Conservation (phyloP, 1,284 basidiomycete species). For the Rhodotorula glutinis region DNA sequence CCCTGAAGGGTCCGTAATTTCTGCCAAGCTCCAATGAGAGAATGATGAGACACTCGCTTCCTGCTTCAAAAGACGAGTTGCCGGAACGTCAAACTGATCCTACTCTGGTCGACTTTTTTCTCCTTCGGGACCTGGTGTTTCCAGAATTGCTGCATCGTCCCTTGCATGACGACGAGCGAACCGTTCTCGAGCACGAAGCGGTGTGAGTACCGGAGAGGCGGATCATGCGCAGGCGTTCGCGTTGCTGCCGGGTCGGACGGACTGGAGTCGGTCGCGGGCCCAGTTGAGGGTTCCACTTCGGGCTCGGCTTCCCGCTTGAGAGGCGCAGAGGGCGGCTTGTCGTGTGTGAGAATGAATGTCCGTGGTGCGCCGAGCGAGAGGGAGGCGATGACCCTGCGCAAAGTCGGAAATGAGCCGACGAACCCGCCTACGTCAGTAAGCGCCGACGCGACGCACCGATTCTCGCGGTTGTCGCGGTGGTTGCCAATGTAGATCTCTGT, state of each 20-base stretch:
- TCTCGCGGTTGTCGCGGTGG: slow-evolving; percentile 51
- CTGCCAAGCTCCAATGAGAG: too few species aligned
- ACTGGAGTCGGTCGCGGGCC: not conserved
- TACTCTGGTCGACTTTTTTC: slow-evolving; percentile 47
- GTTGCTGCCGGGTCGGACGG: not conserved
- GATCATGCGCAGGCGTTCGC: slow-evolving; percentile 20
- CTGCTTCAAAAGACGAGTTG: slow-evolving; percentile 45
- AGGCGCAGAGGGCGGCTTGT: slow-evolving; percentile 38
- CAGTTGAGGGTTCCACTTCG: not conserved
- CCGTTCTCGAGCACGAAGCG: slow-evolving; percentile 49
- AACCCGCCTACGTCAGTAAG: too few species aligned
- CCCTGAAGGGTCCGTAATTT: too few species aligned
- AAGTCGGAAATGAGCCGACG: not conserved
- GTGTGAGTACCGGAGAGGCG: slow-evolving; percentile 3
- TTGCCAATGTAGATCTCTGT: slow-evolving; percentile 44
- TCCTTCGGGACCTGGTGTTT: slow-evolving; percentile 56
- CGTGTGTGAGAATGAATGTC: slow-evolving; percentile 54
- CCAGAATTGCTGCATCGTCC: slow-evolving; percentile 55
- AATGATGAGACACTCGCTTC: too few species aligned
- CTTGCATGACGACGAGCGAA: slow-evolving; percentile 57
- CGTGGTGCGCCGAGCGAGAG: slow-evolving; percentile 54
- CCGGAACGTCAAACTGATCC: slow-evolving; percentile 54
- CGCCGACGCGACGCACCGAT: too few species aligned
- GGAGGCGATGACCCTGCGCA: slow-evolving; percentile 54
- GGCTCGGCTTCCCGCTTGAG: not conserved